Conservation (phyloP, 495 filamentous ascomycete genomes). For the Podospora appendiculata region DNA sequence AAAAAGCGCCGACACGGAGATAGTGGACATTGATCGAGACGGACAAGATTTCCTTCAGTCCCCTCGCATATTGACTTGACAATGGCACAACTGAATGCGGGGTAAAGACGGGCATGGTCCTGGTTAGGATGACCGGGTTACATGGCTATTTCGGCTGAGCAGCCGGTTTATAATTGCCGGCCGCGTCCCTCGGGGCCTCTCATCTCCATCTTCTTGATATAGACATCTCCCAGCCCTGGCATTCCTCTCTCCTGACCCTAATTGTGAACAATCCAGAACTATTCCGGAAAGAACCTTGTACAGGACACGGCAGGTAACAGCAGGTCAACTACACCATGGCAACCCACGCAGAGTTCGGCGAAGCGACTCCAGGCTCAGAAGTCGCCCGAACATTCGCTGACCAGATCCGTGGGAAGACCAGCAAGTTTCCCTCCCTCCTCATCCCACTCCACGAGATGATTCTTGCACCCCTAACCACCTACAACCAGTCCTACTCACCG, state of each 20-base stretch:
- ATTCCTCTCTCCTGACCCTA: background rate
- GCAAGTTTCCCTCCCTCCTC: constrained; percentile 13
- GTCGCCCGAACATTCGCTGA: constrained; percentile 35
- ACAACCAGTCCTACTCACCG: constrained; percentile 35
- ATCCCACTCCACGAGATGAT: background rate
- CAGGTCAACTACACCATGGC: constrained; percentile 17
- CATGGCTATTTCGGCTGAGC: background rate
- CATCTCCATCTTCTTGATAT: background rate
- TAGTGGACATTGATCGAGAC: too few relatives aligned
- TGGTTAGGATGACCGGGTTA: background rate
- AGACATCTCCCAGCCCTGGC: background rate
- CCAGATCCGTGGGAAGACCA: constrained; percentile 29
- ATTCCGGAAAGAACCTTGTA: background rate
- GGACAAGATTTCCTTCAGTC: too few relatives aligned
- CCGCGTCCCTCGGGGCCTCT: too few relatives aligned
- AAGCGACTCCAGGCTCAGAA: constrained; percentile 33
- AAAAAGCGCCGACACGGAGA: too few relatives aligned
- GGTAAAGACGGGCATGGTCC: background rate
- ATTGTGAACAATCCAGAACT: background rate
- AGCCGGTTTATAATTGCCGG: background rate
- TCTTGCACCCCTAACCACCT: background rate
- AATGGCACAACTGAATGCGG: background rate
- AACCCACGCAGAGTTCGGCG: constrained; percentile 35
- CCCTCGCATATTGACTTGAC: too few relatives aligned
- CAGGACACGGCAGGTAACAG: too few relatives aligned